These are phyloP conservation scores for Penicillium tannophilum DNA, from an alignment of 495 filamentous ascomycete genomes.

Conservation along the genomic window DNA sequence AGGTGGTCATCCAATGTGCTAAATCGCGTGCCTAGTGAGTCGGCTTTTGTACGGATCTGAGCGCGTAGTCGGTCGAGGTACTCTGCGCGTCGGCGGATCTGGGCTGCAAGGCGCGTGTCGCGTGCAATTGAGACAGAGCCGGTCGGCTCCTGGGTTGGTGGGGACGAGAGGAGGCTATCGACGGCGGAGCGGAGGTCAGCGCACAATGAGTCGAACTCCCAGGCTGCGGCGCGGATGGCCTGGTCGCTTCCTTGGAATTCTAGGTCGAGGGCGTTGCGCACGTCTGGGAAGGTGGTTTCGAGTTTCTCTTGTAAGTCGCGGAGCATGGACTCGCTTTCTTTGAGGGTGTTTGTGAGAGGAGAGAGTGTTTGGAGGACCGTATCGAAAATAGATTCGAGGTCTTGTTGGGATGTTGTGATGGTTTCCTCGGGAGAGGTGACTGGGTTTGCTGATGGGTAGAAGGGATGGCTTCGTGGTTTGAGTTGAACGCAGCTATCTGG, in stretches of 20 bases:
- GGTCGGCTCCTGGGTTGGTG: constrained; percentile 10
- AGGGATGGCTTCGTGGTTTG: constrained; percentile 12
- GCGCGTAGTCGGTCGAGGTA: constrained; percentile 42
- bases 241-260: constrained; percentile 45
- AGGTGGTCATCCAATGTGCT: constrained; percentile 46
- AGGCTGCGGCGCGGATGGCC: constrained; percentile 36
- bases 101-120: constrained; percentile 37
- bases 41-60: constrained; percentile 41
- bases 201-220: constrained; percentile 44
- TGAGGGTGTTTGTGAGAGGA: constrained; percentile 31
- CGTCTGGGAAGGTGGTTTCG: constrained; percentile 35
- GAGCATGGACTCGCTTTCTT: constrained; percentile 41
- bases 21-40: constrained; percentile 38
- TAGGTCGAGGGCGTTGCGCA: constrained; percentile 41
- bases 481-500: constrained; percentile 36
- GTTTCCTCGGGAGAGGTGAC: constrained; percentile 25
- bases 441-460: constrained; percentile 11
- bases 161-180: constrained; percentile 39
- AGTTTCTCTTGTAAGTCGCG: constrained; percentile 34
- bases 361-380: constrained; percentile 34
- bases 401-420: constrained; percentile 29
- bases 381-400: constrained; percentile 39
- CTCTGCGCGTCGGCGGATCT: constrained; percentile 37
- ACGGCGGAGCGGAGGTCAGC: constrained; percentile 45
- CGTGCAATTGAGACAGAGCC: constrained; percentile 25